Evolutionary conservation across 345 rosid genomes (phyloP).

Genomic region (Firmiana major): DNA sequence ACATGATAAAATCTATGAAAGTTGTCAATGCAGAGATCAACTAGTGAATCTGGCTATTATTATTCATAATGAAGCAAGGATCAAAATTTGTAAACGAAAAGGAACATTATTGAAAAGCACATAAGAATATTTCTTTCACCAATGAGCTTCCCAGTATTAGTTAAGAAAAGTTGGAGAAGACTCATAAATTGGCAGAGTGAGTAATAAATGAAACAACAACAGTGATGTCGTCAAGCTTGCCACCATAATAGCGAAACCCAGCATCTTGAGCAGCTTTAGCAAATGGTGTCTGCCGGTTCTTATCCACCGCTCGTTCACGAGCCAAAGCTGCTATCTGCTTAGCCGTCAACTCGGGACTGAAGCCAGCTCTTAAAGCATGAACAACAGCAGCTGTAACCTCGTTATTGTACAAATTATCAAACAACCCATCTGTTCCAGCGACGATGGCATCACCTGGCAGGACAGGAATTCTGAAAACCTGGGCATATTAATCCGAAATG

Average conservation of each 20-base stretch:
- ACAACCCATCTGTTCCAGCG: constrained; percentile 92
- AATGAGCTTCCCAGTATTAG: background rate
- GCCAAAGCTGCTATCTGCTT: constrained; percentile 85
- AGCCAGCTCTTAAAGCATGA: constrained; percentile 65
- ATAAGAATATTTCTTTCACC: background rate
- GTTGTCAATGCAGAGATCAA: background rate
- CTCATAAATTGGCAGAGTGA: constrained; percentile 8
- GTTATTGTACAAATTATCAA: constrained; percentile 80
- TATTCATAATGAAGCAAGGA: constrained; percentile 14
- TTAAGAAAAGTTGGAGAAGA: background rate
- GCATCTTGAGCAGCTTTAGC: constrained; percentile 88
- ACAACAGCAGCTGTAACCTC: constrained; percentile 80
- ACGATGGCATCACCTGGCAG: constrained; percentile 76
- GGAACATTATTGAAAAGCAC: background rate
- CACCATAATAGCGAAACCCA: constrained; percentile 80
- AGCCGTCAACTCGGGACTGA: constrained; percentile 68
- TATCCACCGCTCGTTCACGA: constrained; percentile 69
- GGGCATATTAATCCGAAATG: constrained; percentile 12
- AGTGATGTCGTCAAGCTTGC: constrained; percentile 95
- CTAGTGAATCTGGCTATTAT: too few relatives aligned
- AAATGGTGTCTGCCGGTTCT: constrained; percentile 78
- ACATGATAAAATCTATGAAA: background rate
- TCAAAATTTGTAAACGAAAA: background rate
- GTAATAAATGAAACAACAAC: constrained; percentile 79
- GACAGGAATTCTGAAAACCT: constrained; percentile 82